A percentile compares a stretch with the other conserved stretches of the same genome.
These are phyloP conservation scores for Syzygium malaccense DNA, from an alignment of 441 rosid genomes.

Conservation along the genomic window DNA sequence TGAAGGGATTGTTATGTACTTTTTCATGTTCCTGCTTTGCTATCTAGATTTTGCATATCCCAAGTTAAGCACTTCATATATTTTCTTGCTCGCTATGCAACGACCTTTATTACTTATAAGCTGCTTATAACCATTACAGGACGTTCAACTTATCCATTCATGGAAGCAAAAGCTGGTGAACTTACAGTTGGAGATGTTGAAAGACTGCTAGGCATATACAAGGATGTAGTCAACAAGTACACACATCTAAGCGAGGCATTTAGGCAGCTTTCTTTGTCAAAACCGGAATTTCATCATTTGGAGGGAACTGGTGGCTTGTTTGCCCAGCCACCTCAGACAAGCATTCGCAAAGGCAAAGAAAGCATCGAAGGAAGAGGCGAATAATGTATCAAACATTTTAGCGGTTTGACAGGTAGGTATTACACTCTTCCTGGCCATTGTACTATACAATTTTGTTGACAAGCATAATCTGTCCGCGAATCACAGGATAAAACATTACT, in stretches of 20 bases:
- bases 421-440: not conserved
- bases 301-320: constrained; percentile 1
- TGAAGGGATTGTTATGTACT: not conserved
- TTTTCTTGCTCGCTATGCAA: not conserved
- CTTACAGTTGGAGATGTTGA: constrained; percentile 37
- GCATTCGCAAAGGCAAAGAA: not conserved
- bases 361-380: constrained; percentile 6
- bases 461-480: not conserved
- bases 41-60: not conserved
- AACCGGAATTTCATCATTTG: not conserved
- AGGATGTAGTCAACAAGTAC: constrained; percentile 46
- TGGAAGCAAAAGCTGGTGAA: constrained; percentile 41
- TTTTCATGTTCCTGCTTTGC: not conserved
- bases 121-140: constrained; percentile 16
- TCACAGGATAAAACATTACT: not conserved
- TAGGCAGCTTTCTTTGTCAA: constrained; percentile 16
- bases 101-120: not conserved
- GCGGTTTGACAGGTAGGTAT: not conserved
- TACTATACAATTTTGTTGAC: not conserved
- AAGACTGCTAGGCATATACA: constrained; percentile 35
- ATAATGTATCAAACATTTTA: not conserved
- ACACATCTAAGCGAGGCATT: constrained; percentile 24
- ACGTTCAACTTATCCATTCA: constrained; percentile 28
- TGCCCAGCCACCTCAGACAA: not conserved
- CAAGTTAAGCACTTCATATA: not conserved